Base-by-base conservation (phyloP, 768 basidiomycete species). In the Epithele typhae region DNA sequence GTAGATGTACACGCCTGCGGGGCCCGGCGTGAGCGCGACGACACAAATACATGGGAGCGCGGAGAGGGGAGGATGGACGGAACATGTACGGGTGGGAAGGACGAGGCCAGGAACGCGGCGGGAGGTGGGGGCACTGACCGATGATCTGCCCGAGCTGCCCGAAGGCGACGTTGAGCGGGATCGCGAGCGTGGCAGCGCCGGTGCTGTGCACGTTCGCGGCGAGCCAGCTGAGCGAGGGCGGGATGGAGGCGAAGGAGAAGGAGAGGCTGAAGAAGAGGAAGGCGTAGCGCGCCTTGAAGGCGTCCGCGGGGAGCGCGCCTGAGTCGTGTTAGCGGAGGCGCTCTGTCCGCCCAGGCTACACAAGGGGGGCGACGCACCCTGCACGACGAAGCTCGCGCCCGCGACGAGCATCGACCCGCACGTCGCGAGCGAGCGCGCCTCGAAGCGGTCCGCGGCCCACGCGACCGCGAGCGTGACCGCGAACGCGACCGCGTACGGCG, bases 111-210 rank as follows among this genome's bases (percentile, higher is more conserved):
- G 27, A 30, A 24, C 15, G 32, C 10, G 37, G 38, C 25, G 17
- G 36, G 11, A n/a, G n/a, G 33, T 14, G 24, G 35, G 18, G 17
- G n/a, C 35, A 41, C 52, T 14, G 42, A 54, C 61, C 59, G 18
- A 68, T 60, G 54, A 69, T 68, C 51, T 69, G 68, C 4, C 68
- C 68, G 4, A 64, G 40, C n/a, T 64, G 64, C 3, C 66, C 68
- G 25, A 65, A 59, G 18, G 64, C 63, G 27, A 68, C 59, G 46
- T 64, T 68, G 24, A 66, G 24, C 11, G 64, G 62, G 10, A 66
- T 57, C 7, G 58, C 62, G 18, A 69, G 58, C 18, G 65, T 64
- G 7, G 60, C 48, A 0, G 64, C 61, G 1, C 59, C 57, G 1
- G 67, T 69, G 21, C 52, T 53, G 36, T 49, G 56, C 38, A 67